Conservation (phyloP, 1,284 basidiomycete genomes). For the Heterobasidion irregulare region DNA sequence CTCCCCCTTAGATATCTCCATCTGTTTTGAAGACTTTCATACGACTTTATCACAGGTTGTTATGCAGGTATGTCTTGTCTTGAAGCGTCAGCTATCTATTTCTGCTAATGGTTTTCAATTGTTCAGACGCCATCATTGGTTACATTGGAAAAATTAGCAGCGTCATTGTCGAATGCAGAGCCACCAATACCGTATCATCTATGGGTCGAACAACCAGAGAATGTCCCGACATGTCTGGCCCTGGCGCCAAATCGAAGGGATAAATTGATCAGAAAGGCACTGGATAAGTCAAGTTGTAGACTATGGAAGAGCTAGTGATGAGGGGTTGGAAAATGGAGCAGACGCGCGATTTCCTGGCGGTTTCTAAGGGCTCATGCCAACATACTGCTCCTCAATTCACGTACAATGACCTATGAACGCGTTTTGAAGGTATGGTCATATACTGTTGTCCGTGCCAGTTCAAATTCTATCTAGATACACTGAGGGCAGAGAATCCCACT, state of each 20-base stretch:
- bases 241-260: slow-evolving; percentile 41
- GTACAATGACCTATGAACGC: neutral
- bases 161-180: slow-evolving; percentile 18
- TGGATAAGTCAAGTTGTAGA: slow-evolving; percentile 29
- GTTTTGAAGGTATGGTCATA: neutral
- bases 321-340: neutral
- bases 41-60: slow-evolving; percentile 22
- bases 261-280: slow-evolving; percentile 28
- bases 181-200: slow-evolving; percentile 32
- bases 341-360: neutral
- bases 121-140: slow-evolving; percentile 28
- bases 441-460: neutral
- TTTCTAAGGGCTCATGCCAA: neutral
- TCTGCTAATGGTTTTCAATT: too few relatives aligned
- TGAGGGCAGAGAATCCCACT: neutral
- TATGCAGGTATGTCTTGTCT: slow-evolving; percentile 24
- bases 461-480: neutral
- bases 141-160: slow-evolving; percentile 27
- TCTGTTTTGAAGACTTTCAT: neutral
- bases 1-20: too few relatives aligned
- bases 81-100: neutral
- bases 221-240: slow-evolving; percentile 42
- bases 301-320: slow-evolving; percentile 17
- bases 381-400: neutral
- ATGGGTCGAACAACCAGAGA: slow-evolving; percentile 49